Evolutionary conservation across 2,329 filamentous ascomycete genomes (phyloP), one percentile per base, ranked within the genome.

Genomic region (Calonectria pteridis): DNA sequence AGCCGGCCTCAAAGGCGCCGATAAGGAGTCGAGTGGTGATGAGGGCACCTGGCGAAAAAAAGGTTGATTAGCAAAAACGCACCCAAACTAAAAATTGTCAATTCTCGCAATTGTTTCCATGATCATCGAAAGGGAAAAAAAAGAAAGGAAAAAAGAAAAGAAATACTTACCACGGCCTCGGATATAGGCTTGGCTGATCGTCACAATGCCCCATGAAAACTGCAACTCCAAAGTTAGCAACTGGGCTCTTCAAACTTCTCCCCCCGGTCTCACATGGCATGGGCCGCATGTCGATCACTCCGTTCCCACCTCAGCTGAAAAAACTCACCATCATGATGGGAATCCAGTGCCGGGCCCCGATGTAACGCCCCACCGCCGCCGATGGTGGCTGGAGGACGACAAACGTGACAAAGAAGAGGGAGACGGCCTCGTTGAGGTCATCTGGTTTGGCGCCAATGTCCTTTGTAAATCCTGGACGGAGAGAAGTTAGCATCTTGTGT

Each of bases 321-420:
- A 62, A 40, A 62, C 74, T 62, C 73, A 78, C 79, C 79, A 81
- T 81, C 58, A 79, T 72, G 71, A 79, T 74, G 6, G 79, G 77
- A 46, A 81, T 81, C 79, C 79, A 81, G 65, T 81, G 76, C 35
- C 73, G 77, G 33, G 79, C 79, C 33, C 79, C 79, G 20, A 80
- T 67, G 51, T 75, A 81, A 64, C 78, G 78, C n/a, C 79, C 79
- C 62, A 74, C 76, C 5, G 79, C 79, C 4, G 79, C 79, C 20
- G 79, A 81, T 40, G 74, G 49, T 46, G 79, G 77, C 49, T 81
- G 79, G 23, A 81, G 73, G 20, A 81, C 73, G 62, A 81, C 79
- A 46, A 81, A 81, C 1, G 79, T 81, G 28, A 81, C 75, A n/a
- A 78, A 81, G 51, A 81, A 81, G 16, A 81, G 75, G 7, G 79